phyloP scores from a whole-genome alignment of 108 stramenopile species.

The Fragilariopsis cylindrus region DNA sequence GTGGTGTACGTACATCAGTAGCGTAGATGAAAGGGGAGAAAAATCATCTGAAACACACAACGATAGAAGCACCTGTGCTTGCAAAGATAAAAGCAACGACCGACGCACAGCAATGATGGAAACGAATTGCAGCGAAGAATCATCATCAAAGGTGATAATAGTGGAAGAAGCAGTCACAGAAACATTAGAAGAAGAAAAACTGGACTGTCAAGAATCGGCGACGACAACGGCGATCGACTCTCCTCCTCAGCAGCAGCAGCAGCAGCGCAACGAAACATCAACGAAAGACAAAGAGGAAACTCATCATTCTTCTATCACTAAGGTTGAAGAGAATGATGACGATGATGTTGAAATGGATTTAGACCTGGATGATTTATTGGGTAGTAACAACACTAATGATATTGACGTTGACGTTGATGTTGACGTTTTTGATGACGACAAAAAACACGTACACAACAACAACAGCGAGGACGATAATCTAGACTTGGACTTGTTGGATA shows the following conservation, averaged over 20 bases:
- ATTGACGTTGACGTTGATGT: not conserved
- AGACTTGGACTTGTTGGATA: constrained; percentile 6
- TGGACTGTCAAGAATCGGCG: not conserved
- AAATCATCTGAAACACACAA: too few relatives aligned
- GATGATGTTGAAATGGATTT: not conserved
- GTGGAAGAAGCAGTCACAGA: not conserved
- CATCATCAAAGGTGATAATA: not conserved
- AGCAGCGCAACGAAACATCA: not conserved
- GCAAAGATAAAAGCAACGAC: not conserved
- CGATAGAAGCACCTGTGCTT: not conserved
- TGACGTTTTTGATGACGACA: not conserved
- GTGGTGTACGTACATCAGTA: too few relatives aligned
- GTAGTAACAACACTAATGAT: not conserved
- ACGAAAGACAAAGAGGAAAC: not conserved
- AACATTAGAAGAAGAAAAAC: not conserved
- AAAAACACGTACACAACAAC: not conserved
- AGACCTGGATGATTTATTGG: constrained; percentile 3
- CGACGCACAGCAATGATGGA: not conserved
- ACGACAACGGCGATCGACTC: not conserved
- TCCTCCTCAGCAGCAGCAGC: not conserved
- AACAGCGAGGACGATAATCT: not conserved
- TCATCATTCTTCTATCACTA: not conserved
- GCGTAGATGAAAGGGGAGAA: too few relatives aligned
- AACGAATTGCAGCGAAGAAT: not conserved
- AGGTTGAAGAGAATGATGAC: not conserved